Evolutionary conservation across 805 yeast genomes (phyloP).

Genomic region (Soucietia sequanensis): DNA sequence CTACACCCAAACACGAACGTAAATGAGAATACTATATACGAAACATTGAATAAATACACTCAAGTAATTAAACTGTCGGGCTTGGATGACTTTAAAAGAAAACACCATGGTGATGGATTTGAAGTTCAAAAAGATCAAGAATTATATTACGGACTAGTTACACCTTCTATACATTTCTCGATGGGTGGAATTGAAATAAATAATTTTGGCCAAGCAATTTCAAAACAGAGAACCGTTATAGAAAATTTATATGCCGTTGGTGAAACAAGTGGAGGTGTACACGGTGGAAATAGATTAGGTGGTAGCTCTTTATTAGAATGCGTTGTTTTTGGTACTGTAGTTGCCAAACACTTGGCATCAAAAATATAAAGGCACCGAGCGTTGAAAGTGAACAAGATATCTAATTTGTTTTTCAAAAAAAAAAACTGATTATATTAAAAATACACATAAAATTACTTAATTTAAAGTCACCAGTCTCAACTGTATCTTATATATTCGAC

Average conservation of each 20-base stretch:
- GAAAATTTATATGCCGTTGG: constrained; percentile 61
- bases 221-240: constrained; percentile 26
- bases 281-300: constrained; percentile 61
- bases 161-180: constrained; percentile 42
- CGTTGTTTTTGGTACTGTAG: constrained; percentile 52
- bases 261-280: constrained; percentile 68
- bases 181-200: constrained; percentile 29
- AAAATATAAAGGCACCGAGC: no score
- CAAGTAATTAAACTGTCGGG: constrained; percentile 5
- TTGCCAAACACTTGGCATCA: constrained; percentile 41
- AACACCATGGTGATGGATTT: constrained; percentile 20
- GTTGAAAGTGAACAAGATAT: no score
- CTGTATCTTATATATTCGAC: no score
- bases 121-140: constrained; percentile 12
- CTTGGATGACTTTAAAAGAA: constrained; percentile 36
- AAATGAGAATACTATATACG: constrained; percentile 5
- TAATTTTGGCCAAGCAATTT: constrained; percentile 15
- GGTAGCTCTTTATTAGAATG: constrained; percentile 59
- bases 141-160: constrained; percentile 49
- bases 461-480: no score
- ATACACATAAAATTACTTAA: no score
- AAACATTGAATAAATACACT: constrained; percentile 16
- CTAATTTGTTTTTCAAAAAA: no score
- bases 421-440: no score
- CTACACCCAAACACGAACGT: constrained; percentile 13